Evolutionary conservation across 2,329 filamentous ascomycete species (phyloP).

Genomic region (Tolypocladium pustulatum): DNA sequence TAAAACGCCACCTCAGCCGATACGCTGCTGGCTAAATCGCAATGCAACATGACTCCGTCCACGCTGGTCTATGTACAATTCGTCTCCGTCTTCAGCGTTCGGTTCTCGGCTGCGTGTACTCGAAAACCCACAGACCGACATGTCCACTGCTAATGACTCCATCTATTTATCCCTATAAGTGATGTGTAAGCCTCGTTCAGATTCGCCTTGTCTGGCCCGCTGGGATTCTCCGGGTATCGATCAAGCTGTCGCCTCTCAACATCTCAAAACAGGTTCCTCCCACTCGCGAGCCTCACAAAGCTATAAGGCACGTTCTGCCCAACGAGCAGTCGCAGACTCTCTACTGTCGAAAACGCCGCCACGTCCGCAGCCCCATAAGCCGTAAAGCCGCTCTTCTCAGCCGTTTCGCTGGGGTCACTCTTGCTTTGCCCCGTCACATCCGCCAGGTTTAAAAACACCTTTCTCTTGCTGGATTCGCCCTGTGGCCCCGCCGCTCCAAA

Average conservation of each 20-base stretch:
- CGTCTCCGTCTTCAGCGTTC: too few relatives aligned
- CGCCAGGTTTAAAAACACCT: conserved; percentile 74
- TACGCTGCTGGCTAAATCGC: too few relatives aligned
- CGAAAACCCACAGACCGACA: background rate
- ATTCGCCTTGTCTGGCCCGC: background rate
- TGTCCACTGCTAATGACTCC: too few relatives aligned
- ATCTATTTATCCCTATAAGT: too few relatives aligned
- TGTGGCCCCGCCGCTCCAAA: conserved; percentile 38
- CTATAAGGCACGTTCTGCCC: conserved; percentile 83
- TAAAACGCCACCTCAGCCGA: background rate
- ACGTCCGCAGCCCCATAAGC: conserved; percentile 73
- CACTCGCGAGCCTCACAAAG: conserved; percentile 66
- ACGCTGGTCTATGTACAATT: too few relatives aligned
- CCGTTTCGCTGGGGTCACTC: conserved; percentile 57
- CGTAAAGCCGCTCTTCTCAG: conserved; percentile 65
- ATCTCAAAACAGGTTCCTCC: conserved; percentile 34
- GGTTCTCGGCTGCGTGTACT: too few relatives aligned
- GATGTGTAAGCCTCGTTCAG: background rate
- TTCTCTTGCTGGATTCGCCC: conserved; percentile 34
- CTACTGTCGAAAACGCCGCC: conserved; percentile 74
- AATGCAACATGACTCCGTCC: too few relatives aligned
- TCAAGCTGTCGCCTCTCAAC: background rate
- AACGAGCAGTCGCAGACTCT: conserved; percentile 66
- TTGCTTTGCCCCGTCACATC: conserved; percentile 43
- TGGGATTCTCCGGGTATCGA: too few relatives aligned